These are phyloP conservation scores for Rhazya stricta DNA, from an alignment of 257 asterid species.

Conservation along the genomic window DNA sequence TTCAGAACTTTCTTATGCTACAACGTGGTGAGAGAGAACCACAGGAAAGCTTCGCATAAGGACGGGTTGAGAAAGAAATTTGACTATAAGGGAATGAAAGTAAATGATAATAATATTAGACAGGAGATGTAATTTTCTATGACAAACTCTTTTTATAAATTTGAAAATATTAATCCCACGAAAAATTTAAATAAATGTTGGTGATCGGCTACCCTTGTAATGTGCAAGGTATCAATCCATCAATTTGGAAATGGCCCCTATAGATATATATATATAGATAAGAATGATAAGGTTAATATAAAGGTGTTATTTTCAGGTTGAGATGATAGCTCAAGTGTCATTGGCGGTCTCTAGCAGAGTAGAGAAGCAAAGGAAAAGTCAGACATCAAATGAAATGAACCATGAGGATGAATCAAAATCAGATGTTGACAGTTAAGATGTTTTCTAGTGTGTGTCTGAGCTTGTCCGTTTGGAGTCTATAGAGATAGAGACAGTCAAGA, in stretches of 20 bases:
- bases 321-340: constrained; percentile 1
- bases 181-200: too few species aligned
- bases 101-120: too few species aligned
- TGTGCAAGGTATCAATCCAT: too few species aligned
- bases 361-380: background rate
- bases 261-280: too few species aligned
- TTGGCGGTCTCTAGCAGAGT: background rate
- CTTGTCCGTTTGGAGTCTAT: constrained; percentile 9
- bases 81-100: too few species aligned
- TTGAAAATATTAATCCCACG: too few species aligned
- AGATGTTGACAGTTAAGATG: constrained; percentile 18
- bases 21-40: background rate
- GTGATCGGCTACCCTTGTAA: too few species aligned
- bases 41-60: too few species aligned
- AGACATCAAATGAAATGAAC: constrained; percentile 8
- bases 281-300: background rate
- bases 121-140: too few species aligned
- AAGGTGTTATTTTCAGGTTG: background rate
- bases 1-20: background rate
- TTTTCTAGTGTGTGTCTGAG: constrained; percentile 8
- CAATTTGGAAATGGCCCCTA: too few species aligned
- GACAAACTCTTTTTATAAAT: too few species aligned
- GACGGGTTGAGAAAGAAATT: too few species aligned
- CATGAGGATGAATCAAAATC: constrained; percentile 9
- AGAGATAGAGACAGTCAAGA: constrained; percentile 16